Base-by-base conservation (phyloP, 768 basidiomycete species). In the Lentinula edodes region DNA sequence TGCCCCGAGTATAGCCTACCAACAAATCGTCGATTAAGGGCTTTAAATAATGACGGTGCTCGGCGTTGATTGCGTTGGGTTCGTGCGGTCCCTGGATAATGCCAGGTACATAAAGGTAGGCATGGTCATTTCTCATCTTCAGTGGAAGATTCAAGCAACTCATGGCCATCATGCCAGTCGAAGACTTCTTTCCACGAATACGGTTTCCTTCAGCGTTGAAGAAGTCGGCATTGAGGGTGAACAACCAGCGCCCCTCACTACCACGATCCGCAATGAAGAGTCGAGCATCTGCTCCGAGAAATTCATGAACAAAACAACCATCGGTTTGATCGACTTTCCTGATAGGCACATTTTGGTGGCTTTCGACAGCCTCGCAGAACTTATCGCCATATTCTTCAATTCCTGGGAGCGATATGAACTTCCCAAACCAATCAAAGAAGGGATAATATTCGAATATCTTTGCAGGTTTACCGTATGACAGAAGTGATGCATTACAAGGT, bases 371-470 rank as follows among this genome's bases (percentile, higher is more conserved):
- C 0, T 53, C 39, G 35, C 52, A 62, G 35, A 62, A 62, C 18
- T n/a, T 36, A 18, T 62, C 53, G 6, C 52, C 53, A 28, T 45
- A 55, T n/a, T 39, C n/a, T n/a, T 28, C 43, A 16, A 62, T 38
- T 5, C 53, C 53, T 5, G 61, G 61, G 13, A 56, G 52, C 4
- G 53, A 28, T n/a, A 62, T 18, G 43, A 62, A 62, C 7, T 20
- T 18, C 6, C 52, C 53, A 32, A 62, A 62, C 61, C 61, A 62
- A 3, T 62, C 61, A 7, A 62, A 45, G 16, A 62, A 62, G 8
- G 61, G 41, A 45, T 55, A 55, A 36, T 56, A 62, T 13, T 62
- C 39, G 35, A 56, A 62, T 10, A 41, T 28, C 43, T 62, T 62
- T 10, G 28, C 32, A 12, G 61, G 61, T 6, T 56, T 55, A 5